Percentiles rank a stretch among this genome's conserved stretches.
Evolutionary conservation across 345 rosid genomes (phyloP).

Genomic region (Euphorbia peplus): DNA sequence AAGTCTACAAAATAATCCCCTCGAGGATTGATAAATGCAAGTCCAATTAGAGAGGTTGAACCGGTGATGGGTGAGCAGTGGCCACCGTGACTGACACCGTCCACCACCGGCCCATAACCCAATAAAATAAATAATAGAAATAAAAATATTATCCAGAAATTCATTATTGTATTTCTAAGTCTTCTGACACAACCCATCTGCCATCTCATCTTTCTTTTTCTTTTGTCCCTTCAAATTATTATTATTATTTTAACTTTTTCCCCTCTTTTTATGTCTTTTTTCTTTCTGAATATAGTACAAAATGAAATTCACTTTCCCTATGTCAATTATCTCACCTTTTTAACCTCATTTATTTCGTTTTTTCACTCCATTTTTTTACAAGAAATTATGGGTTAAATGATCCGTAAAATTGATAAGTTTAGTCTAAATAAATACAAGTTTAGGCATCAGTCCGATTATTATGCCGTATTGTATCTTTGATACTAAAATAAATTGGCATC

Average conservation of each 20-base stretch:
- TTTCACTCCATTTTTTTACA: not conserved
- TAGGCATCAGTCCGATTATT: too few species aligned
- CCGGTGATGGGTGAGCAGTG: not conserved
- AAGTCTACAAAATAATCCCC: too few species aligned
- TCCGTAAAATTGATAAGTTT: too few species aligned
- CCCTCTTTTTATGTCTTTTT: not conserved
- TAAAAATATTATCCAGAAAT: not conserved
- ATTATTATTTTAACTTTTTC: conserved; percentile 1
- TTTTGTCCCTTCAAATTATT: conserved; percentile 1
- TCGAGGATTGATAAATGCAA: too few species aligned
- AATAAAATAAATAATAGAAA: not conserved
- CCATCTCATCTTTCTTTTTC: not conserved
- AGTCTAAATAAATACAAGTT: too few species aligned
- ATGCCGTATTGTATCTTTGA: too few species aligned
- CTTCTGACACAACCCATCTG: conserved; percentile 12
- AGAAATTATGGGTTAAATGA: too few species aligned
- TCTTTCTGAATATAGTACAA: not conserved
- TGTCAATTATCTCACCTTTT: not conserved
- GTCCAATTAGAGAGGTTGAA: too few species aligned
- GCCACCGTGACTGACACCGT: conserved; percentile 10
- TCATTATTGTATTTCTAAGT: too few species aligned
- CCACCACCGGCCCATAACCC: conserved; percentile 8
- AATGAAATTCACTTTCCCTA: not conserved
- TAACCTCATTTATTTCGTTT: not conserved
- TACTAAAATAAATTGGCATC: too few species aligned